phyloP scores from a whole-genome alignment of 345 rosid genomes.

The Eutrema heterophyllum region DNA sequence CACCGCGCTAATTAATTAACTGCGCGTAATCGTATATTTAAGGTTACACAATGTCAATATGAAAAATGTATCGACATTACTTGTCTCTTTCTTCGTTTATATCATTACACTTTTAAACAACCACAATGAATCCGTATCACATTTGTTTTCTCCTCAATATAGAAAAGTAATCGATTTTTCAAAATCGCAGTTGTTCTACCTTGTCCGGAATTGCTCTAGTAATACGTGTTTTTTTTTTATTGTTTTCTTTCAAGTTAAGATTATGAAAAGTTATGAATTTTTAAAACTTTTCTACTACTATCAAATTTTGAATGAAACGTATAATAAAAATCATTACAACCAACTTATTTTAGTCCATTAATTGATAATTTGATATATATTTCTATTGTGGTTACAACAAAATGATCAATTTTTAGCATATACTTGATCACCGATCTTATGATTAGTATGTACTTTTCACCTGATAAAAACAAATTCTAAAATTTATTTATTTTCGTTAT shows the following conservation, averaged over 20 bases:
- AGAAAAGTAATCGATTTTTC: not conserved
- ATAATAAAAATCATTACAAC: not conserved
- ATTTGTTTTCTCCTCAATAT: not conserved
- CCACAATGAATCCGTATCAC: not conserved
- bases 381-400: not conserved
- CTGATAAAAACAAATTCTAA: too few relatives aligned
- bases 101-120: not conserved
- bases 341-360: not conserved
- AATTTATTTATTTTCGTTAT: too few relatives aligned
- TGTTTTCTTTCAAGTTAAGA: not conserved
- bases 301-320: not conserved
- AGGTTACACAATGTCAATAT: not conserved
- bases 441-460: not conserved
- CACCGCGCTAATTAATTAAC: constrained; percentile 15
- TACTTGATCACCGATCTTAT: not conserved
- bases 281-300: not conserved
- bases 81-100: constrained; percentile 20
- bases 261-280: not conserved
- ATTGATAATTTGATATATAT: not conserved
- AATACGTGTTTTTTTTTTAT: not conserved
- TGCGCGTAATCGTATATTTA: not conserved
- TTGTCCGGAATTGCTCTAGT: not conserved
- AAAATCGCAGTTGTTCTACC: not conserved
- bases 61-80: not conserved
- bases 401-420: not conserved